phyloP scores from a whole-genome alignment of 2,329 filamentous ascomycete species.

The Paecilomyces sp. region DNA sequence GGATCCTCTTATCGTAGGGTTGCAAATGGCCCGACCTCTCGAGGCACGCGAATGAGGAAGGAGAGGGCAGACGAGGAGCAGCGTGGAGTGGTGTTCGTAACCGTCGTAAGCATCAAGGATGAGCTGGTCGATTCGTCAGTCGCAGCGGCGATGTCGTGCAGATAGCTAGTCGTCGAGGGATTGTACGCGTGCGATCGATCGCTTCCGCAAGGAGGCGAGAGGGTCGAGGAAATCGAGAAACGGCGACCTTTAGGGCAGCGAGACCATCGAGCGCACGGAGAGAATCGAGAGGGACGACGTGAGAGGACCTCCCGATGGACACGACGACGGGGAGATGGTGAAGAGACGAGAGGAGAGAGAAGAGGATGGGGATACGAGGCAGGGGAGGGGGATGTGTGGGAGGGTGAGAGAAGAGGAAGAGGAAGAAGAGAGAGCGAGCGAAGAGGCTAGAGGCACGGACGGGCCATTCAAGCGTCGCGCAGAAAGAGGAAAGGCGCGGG shows the following conservation, averaged over 20 bases:
- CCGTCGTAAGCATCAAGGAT: background rate
- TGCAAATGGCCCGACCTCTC: background rate
- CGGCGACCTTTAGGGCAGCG: background rate
- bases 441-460: conserved; percentile 12
- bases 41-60: conserved; percentile 1
- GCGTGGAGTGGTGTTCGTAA: background rate
- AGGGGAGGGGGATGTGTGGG: conserved; percentile 4
- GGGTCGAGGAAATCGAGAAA: background rate
- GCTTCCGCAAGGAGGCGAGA: background rate
- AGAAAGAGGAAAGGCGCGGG: conserved; percentile 19
- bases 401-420: conserved; percentile 15
- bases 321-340: conserved; percentile 1
- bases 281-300: conserved; percentile 1
- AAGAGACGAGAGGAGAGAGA: conserved; percentile 9
- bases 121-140: background rate
- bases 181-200: background rate
- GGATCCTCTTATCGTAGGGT: background rate
- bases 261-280: background rate
- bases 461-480: conserved; percentile 19
- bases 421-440: conserved; percentile 14
- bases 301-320: conserved; percentile 1
- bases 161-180: background rate
- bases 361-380: conserved; percentile 10
- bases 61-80: background rate
- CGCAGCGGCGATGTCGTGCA: background rate